phyloP scores from a whole-genome alignment of 805 yeast species.

The Schwanniomyces polymorphus region DNA sequence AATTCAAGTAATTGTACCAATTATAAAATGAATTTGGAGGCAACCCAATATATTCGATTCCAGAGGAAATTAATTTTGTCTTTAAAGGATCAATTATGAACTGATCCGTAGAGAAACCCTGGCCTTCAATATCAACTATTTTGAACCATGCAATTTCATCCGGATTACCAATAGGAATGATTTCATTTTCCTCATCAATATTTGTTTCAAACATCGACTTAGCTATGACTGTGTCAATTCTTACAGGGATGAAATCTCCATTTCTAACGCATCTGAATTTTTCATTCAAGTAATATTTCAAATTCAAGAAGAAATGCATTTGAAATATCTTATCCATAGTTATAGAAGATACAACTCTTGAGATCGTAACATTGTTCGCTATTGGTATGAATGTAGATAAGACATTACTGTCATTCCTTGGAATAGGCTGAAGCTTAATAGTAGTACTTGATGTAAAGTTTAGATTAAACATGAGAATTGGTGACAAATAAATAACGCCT shows the following conservation, averaged over 20 bases:
- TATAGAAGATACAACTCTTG: slow-evolving; percentile 67
- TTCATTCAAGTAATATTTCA: slow-evolving; percentile 61
- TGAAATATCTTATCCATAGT: slow-evolving; percentile 67
- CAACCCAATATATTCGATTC: slow-evolving; percentile 43
- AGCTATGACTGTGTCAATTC: slow-evolving; percentile 69
- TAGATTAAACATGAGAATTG: slow-evolving; percentile 55
- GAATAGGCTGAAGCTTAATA: slow-evolving; percentile 19
- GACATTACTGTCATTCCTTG: slow-evolving; percentile 6
- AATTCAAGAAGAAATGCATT: slow-evolving; percentile 56
- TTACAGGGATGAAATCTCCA: slow-evolving; percentile 76
- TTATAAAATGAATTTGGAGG: slow-evolving; percentile 34
- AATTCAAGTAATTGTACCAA: slow-evolving; percentile 49
- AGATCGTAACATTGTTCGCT: slow-evolving; percentile 65
- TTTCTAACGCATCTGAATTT: slow-evolving; percentile 55
- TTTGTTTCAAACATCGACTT: slow-evolving; percentile 47
- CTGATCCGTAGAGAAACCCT: slow-evolving; percentile 30
- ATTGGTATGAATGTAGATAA: slow-evolving; percentile 37
- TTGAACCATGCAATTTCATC: slow-evolving; percentile 86
- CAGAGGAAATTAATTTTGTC: slow-evolving; percentile 71
- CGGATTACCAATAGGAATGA: slow-evolving; percentile 58
- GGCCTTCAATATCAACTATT: slow-evolving; percentile 52
- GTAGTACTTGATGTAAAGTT: slow-evolving; percentile 25
- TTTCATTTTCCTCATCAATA: slow-evolving; percentile 20
- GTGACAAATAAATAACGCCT: slow-evolving; percentile 57
- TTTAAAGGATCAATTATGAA: slow-evolving; percentile 64